Conservation (phyloP, 768 basidiomycete genomes). For the Pleurotus djamor region DNA sequence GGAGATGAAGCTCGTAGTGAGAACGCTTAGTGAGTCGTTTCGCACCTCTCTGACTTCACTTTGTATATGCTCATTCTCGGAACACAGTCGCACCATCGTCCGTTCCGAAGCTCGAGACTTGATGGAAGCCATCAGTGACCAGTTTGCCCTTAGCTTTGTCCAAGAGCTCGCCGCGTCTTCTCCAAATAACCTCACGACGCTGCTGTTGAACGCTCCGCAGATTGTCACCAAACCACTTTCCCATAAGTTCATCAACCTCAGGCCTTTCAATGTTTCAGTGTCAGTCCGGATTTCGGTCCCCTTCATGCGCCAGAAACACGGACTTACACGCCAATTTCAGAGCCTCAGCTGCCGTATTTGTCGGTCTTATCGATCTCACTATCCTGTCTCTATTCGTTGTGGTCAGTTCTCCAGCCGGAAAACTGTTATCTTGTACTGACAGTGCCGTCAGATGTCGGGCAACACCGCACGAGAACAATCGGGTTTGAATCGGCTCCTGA, state of each 20-base stretch:
- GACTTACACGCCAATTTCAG: slow-evolving; percentile 30
- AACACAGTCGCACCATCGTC: slow-evolving; percentile 27
- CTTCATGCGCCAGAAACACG: background rate
- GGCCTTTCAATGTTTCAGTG: slow-evolving; percentile 60
- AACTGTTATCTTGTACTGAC: background rate
- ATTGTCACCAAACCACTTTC: slow-evolving; percentile 46
- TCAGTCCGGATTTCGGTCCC: slow-evolving; percentile 22
- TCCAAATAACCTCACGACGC: slow-evolving; percentile 19
- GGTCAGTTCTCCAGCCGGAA: slow-evolving; percentile 19
- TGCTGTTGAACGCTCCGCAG: slow-evolving; percentile 47
- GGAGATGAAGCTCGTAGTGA: slow-evolving; percentile 53
- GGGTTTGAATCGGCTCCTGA: slow-evolving; percentile 29
- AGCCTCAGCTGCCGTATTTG: slow-evolving; percentile 42
- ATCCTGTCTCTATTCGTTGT: slow-evolving; percentile 45
- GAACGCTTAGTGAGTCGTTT: slow-evolving; percentile 50
- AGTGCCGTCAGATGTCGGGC: slow-evolving; percentile 4
- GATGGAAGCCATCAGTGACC: slow-evolving; percentile 2
- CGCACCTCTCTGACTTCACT: background rate
- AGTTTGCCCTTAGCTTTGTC: slow-evolving; percentile 16
- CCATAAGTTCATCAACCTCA: slow-evolving; percentile 46
- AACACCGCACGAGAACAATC: slow-evolving; percentile 30
- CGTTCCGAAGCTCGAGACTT: slow-evolving; percentile 21
- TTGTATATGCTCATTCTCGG: background rate
- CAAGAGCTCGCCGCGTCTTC: slow-evolving; percentile 19
- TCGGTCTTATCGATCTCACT: slow-evolving; percentile 52